Percentiles rank a stretch among this genome's conserved stretches.
phyloP scores from a whole-genome alignment of 164 flowering plant genomes.

The Chimonanthus salicifolius region DNA sequence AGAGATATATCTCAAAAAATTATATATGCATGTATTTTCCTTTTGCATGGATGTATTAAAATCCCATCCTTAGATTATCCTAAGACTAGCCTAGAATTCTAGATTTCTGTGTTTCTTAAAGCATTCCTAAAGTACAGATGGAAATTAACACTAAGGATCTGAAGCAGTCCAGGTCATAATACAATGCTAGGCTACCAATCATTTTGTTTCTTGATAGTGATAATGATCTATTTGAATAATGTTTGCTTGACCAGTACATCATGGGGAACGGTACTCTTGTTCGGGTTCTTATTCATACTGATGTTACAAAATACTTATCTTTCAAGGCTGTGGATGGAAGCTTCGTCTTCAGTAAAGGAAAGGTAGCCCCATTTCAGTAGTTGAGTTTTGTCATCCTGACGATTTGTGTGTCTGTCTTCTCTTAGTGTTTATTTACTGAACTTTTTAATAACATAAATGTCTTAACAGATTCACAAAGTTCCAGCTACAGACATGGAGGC shows the following conservation, averaged over 20 bases:
- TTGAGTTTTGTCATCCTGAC: constrained; percentile 1
- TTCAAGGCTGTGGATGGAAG: constrained; percentile 97
- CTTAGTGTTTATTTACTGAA: not conserved
- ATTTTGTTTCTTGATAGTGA: not conserved
- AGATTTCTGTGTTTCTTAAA: not conserved
- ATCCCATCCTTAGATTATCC: not conserved
- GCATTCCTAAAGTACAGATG: not conserved
- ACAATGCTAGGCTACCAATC: not conserved
- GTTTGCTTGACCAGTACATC: constrained; percentile 55
- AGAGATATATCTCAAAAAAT: too few relatives aligned
- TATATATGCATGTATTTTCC: not conserved
- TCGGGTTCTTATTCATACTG: constrained; percentile 86
- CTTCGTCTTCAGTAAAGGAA: constrained; percentile 78
- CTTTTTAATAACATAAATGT: not conserved
- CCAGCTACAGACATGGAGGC: constrained; percentile 97
- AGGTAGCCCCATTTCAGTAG: constrained; percentile 36
- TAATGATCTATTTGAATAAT: not conserved
- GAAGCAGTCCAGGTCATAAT: not conserved
- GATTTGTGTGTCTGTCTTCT: not conserved
- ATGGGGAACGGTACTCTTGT: constrained; percentile 95
- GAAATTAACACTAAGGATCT: not conserved
- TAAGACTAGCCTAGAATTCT: not conserved
- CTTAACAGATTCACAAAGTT: constrained; percentile 79
- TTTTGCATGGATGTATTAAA: not conserved
- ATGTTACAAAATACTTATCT: constrained; percentile 76